Evolutionary conservation across 495 filamentous ascomycete species (phyloP), one percentile per base, ranked within the genome.

Genomic region (Hapsidospora chrysogenum): DNA sequence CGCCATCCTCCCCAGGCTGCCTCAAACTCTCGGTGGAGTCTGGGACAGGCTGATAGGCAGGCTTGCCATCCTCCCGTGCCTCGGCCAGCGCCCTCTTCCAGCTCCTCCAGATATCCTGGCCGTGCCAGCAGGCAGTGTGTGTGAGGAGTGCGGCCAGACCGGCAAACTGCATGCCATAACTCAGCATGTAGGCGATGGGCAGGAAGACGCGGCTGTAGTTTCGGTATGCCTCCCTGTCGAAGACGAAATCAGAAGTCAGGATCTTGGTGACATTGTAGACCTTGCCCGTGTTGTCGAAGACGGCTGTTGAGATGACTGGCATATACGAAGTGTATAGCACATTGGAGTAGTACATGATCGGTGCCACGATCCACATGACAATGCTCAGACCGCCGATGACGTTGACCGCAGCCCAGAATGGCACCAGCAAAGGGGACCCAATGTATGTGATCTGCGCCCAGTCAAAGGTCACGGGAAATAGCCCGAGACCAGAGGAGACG

Each of bases 401-500:
- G 51, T 93, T 93, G 43, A 84, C 62, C 1, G 84, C 82, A 4
- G 86, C 85, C 85, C 85, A 93, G 48, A 86, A 92, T 0, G 85
- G 85, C 1, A 80, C 84, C 16, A 93, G 57, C 0, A 94, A 63
- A 0, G 85, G 85, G 19, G 80, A 89, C 9, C 81, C 80, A 41
- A 87, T 92, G 44, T 85, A 92, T 7, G 86, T 83, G 28, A 94
- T 76, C 55, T 93, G 86, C 0, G 80, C 74, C 85, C 85, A 94
- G 56, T 94, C 85, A 41, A 94, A 93, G 0, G 85, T 93, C 46
- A 94, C 46, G 3, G 86, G 74, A 33, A 89, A 87, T 40, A 94
- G 63, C 2, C 85, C 85, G 27, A 92, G 60, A 16, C 85, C 84
- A 2, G 84, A 86, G n/a, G 72, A 59, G 21, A 86, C 77, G 3